These are phyloP conservation scores for Phialocephala subalpina DNA, from an alignment of 2,329 filamentous ascomycete species.

Conservation along the genomic window DNA sequence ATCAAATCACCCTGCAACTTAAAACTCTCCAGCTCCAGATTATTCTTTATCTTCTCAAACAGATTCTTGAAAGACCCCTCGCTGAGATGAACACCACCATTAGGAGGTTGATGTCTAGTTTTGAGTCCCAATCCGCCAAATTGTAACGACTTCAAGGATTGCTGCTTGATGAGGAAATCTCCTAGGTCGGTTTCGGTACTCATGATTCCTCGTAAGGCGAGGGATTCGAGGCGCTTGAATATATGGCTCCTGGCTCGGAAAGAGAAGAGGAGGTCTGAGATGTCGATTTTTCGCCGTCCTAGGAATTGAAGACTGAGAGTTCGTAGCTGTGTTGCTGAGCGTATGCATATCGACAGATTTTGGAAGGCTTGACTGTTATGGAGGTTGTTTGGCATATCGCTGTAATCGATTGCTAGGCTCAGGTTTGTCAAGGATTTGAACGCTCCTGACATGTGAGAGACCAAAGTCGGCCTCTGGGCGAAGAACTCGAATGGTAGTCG, in stretches of 20 bases:
- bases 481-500: slow-evolving; percentile 43
- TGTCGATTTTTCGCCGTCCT: slow-evolving; percentile 31
- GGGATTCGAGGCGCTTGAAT: slow-evolving; percentile 49
- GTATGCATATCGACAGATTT: slow-evolving; percentile 31
- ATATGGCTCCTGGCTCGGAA: slow-evolving; percentile 42
- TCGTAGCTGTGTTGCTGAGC: slow-evolving; percentile 27
- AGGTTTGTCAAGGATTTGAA: slow-evolving; percentile 32
- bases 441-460: slow-evolving; percentile 26
- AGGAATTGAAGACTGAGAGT: slow-evolving; percentile 31
- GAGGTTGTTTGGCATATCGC: slow-evolving; percentile 30
- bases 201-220: slow-evolving; percentile 53
- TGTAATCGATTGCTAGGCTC: slow-evolving; percentile 35
- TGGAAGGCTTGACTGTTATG: slow-evolving; percentile 28
- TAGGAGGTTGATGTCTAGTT: slow-evolving; percentile 48
- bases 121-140: slow-evolving; percentile 55
- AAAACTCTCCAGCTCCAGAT: slow-evolving; percentile 51
- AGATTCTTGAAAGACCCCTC: slow-evolving; percentile 54
- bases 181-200: slow-evolving; percentile 54
- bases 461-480: slow-evolving; percentile 27
- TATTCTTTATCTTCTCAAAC: slow-evolving; percentile 50
- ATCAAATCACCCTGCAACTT: slow-evolving; percentile 53
- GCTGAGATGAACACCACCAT: slow-evolving; percentile 54
- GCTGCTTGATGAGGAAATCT: slow-evolving; percentile 52
- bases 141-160: slow-evolving; percentile 51
- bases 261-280: slow-evolving; percentile 27